Evolutionary conservation across 768 basidiomycete genomes (phyloP), one percentile per base, ranked within the genome.

Genomic region (Multifurca ochricompacta): DNA sequence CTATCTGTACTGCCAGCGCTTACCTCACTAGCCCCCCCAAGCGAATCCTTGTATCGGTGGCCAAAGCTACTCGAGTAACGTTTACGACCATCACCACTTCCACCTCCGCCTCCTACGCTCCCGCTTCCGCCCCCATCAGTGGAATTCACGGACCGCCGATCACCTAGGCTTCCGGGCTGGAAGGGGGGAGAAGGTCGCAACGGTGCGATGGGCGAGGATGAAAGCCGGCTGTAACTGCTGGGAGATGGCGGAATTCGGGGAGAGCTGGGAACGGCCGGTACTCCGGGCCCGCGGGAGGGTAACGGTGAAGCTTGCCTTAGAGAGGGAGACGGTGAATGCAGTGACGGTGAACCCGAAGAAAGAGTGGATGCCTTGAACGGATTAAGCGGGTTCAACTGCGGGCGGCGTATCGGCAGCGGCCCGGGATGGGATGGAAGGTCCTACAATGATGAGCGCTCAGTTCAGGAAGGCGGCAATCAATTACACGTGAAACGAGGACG

Each of bases 1-100:
- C 61, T 40, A 59, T 65, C 57, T 56, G 62, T 66, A 49, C 75
- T 76, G 7, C 74, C 70, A 1, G 73, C 65, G 51, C 75, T 71
- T 27, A 70, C 66, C 35, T 70, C 67, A 47, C 67, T 69, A 6
- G 63, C 69, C 19, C 59, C 70, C 16, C 71, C 72, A 28, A 69
- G 68, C 16, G 74, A 69, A 13, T 71, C 64, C 19, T 67, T 70
- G 65, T 86, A 86, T 40, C 87, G 76, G 66, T 89, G 81, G 9
- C 83, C 81, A 64, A 91, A 91, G 56, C 81, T 85, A 60, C 84
- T 87, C 41, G 83, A 85, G 69, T 88, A 91, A 6, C 85, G 73
- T 66, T 84, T 85, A 35, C 81, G 71, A 28, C 51, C 31, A 14
- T 27, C 60, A 9, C 46, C 65, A 4, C 62, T n/a, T n/a, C n/a